Percentiles rank a stretch among this genome's conserved stretches.
Evolutionary conservation across 495 filamentous ascomycete species (phyloP).

Genomic region (Penicillium chermesinum): DNA sequence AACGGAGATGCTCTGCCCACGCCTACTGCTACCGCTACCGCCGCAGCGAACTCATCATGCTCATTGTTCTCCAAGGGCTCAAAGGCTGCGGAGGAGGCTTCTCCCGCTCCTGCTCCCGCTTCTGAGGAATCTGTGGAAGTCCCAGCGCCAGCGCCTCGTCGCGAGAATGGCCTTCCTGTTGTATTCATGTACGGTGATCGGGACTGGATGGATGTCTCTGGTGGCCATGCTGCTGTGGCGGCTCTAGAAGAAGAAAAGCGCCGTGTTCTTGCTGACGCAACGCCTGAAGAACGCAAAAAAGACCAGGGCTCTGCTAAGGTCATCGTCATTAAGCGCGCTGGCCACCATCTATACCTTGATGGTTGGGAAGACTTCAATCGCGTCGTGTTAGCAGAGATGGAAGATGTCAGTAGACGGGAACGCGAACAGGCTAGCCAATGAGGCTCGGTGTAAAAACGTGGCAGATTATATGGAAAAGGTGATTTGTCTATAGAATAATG

Average conservation of each 20-base stretch:
- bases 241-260: conserved; percentile 68
- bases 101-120: conserved; percentile 7
- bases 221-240: conserved; percentile 74
- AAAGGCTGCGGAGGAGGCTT: conserved; percentile 3
- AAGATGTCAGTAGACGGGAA: conserved; percentile 55
- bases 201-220: conserved; percentile 96
- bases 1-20: conserved; percentile 14
- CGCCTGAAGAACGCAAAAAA: conserved; percentile 58
- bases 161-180: conserved; percentile 75
- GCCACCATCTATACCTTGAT: conserved; percentile 92
- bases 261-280: conserved; percentile 52
- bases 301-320: conserved; percentile 84
- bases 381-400: conserved; percentile 70
- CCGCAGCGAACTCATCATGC: conserved; percentile 7
- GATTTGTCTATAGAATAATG: background rate
- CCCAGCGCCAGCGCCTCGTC: conserved; percentile 21
- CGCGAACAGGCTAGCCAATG: conserved; percentile 26
- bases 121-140: too few species aligned
- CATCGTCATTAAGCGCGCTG: conserved; percentile 72
- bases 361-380: conserved; percentile 86
- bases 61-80: conserved; percentile 11
- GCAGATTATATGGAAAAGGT: too few species aligned
- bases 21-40: conserved; percentile 2
- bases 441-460: background rate
- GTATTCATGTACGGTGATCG: conserved; percentile 94